Percentiles rank a stretch among this genome's conserved stretches.
These are phyloP conservation scores for Lachancea quebecensis DNA, from an alignment of 805 yeast species.

Conservation along the genomic window DNA sequence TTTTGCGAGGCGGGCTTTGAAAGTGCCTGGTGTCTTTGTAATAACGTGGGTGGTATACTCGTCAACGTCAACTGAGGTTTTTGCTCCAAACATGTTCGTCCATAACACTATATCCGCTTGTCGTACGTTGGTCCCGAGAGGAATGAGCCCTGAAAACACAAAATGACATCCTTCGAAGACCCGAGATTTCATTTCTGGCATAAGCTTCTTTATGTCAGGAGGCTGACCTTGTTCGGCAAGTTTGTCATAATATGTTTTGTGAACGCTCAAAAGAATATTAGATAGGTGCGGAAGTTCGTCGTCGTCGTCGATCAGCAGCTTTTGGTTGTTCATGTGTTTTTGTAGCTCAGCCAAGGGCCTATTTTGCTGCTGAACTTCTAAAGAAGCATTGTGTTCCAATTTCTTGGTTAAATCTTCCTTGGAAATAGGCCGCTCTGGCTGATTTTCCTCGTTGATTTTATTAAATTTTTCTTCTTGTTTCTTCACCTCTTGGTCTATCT, in stretches of 20 bases:
- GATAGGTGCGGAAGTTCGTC: slow-evolving; percentile 62
- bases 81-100: slow-evolving; percentile 90
- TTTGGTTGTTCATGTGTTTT: slow-evolving; percentile 50
- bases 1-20: slow-evolving; percentile 76
- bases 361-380: slow-evolving; percentile 75
- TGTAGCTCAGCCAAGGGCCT: slow-evolving; percentile 82
- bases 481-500: slow-evolving; percentile 28
- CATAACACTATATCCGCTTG: slow-evolving; percentile 84
- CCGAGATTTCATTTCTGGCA: slow-evolving; percentile 64
- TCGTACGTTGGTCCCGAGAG: slow-evolving; percentile 66
- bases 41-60: slow-evolving; percentile 82
- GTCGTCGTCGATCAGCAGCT: slow-evolving; percentile 69
- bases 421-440: slow-evolving; percentile 13
- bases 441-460: slow-evolving; percentile 26
- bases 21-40: slow-evolving; percentile 72
- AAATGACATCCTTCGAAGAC: slow-evolving; percentile 66
- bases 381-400: slow-evolving; percentile 55
- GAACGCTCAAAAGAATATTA: slow-evolving; percentile 56
- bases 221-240: slow-evolving; percentile 37
- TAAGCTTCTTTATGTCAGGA: slow-evolving; percentile 63
- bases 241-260: slow-evolving; percentile 54
- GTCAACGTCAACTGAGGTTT: slow-evolving; percentile 62
- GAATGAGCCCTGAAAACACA: slow-evolving; percentile 84
- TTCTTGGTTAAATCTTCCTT: slow-evolving; percentile 49
- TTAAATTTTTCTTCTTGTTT: slow-evolving; percentile 32